Conservation (phyloP, 805 yeast species). For the Candida broadrunensis region DNA sequence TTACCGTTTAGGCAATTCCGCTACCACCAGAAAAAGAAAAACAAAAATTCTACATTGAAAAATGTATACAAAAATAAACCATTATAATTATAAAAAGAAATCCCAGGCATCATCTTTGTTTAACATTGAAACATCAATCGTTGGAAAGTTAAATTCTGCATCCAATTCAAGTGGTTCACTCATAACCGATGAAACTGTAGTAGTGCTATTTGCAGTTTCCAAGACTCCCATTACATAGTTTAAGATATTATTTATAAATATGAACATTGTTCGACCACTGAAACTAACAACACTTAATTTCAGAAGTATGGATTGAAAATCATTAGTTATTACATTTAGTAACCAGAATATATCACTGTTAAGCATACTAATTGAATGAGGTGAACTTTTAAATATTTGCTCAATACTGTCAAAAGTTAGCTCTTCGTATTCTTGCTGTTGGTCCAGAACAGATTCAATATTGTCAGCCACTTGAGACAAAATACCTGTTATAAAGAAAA, state of each 20-base stretch:
- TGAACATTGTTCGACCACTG: not conserved
- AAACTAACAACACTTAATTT: not conserved
- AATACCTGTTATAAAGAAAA: not conserved
- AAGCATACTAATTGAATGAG: not conserved
- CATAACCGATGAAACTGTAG: not conserved
- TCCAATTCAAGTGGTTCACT: not conserved
- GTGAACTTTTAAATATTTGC: not conserved
- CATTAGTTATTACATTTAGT: not conserved
- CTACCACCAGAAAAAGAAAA: too few relatives aligned
- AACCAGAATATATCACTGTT: not conserved
- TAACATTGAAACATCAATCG: not conserved
- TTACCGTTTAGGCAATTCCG: too few relatives aligned
- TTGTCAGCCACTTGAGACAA: not conserved
- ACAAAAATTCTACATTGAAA: too few relatives aligned
- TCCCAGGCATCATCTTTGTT: not conserved
- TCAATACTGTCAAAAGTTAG: not conserved
- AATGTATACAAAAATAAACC: too few relatives aligned
- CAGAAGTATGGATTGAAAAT: not conserved
- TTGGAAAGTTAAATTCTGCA: not conserved
- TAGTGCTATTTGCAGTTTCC: not conserved
- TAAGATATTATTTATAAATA: not conserved
- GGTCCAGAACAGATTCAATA: not conserved
- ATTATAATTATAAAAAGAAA: not conserved
- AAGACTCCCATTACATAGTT: not conserved
- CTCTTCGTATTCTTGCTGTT: not conserved